A percentile compares a stretch with the other conserved stretches of the same genome.
Conservation (phyloP, 2,329 filamentous ascomycete genomes). For the Aspergillus hiratsukae region DNA sequence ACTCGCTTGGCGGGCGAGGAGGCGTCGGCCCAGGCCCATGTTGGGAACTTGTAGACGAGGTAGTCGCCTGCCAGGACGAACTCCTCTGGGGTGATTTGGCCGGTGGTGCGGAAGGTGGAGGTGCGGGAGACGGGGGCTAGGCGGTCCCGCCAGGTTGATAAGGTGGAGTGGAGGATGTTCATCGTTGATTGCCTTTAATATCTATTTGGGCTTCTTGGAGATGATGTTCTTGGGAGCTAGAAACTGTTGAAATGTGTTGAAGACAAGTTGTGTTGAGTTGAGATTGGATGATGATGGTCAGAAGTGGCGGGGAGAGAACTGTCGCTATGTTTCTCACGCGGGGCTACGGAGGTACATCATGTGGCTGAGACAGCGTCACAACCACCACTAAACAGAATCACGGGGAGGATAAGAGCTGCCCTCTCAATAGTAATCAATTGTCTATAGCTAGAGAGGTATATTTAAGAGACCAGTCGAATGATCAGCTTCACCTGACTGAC, state of each 20-base stretch:
- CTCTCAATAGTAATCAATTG: background rate
- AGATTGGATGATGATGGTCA: background rate
- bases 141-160: conserved; percentile 86
- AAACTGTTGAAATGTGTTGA: background rate
- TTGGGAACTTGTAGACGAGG: conserved; percentile 97
- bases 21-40: conserved; percentile 94
- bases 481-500: background rate
- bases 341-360: conserved; percentile 14
- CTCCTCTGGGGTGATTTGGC: conserved; percentile 95
- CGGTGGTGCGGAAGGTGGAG: conserved; percentile 88
- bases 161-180: conserved; percentile 88
- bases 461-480: background rate
- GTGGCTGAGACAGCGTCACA: conserved; percentile 14
- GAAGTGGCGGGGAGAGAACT: conserved; percentile 5
- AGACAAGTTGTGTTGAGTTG: background rate
- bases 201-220: background rate
- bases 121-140: conserved; percentile 85
- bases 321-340: conserved; percentile 6
- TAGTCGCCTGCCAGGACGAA: conserved; percentile 96
- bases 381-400: background rate
- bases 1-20: conserved; percentile 75
- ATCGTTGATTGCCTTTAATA: conserved; percentile 47
- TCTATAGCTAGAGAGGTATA: background rate
- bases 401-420: background rate
- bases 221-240: background rate